Conservation (phyloP, 768 basidiomycete genomes). For the Mycena epipterygia region DNA sequence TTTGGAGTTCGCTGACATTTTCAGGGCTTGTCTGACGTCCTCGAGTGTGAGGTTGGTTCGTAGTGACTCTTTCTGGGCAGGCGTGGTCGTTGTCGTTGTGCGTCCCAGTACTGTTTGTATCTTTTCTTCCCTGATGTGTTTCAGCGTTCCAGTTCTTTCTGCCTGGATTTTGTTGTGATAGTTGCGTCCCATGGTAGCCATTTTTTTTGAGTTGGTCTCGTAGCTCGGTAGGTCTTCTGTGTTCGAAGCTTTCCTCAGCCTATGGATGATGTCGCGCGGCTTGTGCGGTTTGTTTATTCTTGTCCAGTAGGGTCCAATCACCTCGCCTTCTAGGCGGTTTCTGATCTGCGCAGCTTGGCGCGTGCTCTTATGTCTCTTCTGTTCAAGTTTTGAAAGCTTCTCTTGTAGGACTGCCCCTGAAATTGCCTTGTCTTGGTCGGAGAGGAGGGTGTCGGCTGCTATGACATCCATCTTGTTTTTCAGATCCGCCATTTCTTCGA, state of each 20-base stretch:
- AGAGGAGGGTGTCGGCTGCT: background rate
- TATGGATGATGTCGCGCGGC: slow-evolving; percentile 30
- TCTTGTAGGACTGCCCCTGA: background rate
- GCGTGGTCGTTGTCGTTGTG: background rate
- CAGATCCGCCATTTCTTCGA: slow-evolving; percentile 8
- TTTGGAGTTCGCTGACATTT: background rate
- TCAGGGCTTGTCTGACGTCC: slow-evolving; percentile 11
- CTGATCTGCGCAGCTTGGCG: background rate
- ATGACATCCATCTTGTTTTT: slow-evolving; percentile 7
- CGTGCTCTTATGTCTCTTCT: background rate
- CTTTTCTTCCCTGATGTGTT: background rate
- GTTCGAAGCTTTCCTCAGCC: slow-evolving; percentile 6
- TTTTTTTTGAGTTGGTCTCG: too few relatives aligned
- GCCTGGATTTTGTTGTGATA: slow-evolving; percentile 6
- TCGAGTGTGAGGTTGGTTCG: background rate
- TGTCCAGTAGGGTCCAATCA: slow-evolving; percentile 35
- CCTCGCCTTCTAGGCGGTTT: background rate
- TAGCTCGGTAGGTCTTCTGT: background rate
- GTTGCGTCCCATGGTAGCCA: slow-evolving; percentile 2
- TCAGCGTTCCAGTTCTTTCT: background rate
- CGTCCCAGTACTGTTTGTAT: slow-evolving; percentile 5
- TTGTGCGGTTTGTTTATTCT: background rate
- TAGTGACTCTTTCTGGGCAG: background rate
- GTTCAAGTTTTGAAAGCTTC: background rate
- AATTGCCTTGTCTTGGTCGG: background rate